phyloP scores from a whole-genome alignment of 441 rosid species.

The Populus hybrid region DNA sequence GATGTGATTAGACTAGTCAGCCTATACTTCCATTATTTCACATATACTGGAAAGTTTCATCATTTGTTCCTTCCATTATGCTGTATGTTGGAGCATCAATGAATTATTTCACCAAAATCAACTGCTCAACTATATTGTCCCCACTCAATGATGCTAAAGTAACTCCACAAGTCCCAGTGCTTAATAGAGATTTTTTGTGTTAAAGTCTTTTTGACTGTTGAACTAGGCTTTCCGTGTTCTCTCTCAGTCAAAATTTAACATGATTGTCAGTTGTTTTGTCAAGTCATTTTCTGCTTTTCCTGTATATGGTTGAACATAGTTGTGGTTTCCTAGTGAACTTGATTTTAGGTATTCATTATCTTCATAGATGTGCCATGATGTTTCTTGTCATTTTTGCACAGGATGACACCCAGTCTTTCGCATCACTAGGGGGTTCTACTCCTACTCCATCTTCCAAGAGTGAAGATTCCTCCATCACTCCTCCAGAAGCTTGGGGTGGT shows the following conservation, averaged over 20 bases:
- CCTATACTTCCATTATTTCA: neutral
- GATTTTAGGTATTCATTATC: neutral
- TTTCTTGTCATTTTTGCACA: slow-evolving; percentile 26
- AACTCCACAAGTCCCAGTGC: neutral
- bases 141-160: neutral
- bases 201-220: neutral
- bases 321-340: slow-evolving; percentile 4
- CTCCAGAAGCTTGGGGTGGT: slow-evolving; percentile 99
- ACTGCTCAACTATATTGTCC: neutral
- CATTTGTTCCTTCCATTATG: neutral
- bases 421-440: slow-evolving; percentile 42
- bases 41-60: neutral
- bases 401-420: slow-evolving; percentile 59
- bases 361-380: slow-evolving; percentile 6
- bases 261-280: neutral
- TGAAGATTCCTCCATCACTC: slow-evolving; percentile 76
- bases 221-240: neutral
- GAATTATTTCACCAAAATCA: slow-evolving; percentile 6
- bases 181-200: neutral
- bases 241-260: neutral
- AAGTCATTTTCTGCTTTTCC: neutral
- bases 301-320: neutral
- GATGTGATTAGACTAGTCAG: neutral
- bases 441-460: slow-evolving; percentile 64
- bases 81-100: slow-evolving; percentile 6